phyloP scores from a whole-genome alignment of 305 asterid genomes.

The Fraxinus velutina region DNA sequence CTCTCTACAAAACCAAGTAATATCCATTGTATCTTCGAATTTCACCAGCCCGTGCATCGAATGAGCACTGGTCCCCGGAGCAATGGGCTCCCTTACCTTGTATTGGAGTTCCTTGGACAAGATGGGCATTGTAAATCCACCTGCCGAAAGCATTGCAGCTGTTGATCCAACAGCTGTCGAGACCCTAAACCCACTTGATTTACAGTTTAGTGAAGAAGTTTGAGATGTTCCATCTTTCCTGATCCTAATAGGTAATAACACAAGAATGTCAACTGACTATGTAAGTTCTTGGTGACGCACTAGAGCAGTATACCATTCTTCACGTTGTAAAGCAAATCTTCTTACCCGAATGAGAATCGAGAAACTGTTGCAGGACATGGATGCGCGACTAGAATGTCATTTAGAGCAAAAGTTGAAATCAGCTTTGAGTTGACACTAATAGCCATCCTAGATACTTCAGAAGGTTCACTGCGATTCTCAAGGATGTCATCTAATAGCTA shows the following conservation, averaged over 20 bases:
- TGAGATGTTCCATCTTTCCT: conserved; percentile 31
- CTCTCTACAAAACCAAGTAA: conserved; percentile 66
- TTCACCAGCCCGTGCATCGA: conserved; percentile 55
- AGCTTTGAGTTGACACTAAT: conserved; percentile 52
- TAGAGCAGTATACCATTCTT: neutral
- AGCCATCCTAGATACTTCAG: conserved; percentile 68
- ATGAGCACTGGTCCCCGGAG: conserved; percentile 34
- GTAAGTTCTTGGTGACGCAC: neutral
- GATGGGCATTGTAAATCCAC: conserved; percentile 72
- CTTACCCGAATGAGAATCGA: conserved; percentile 69
- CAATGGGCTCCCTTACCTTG: conserved; percentile 85
- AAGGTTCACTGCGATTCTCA: conserved; percentile 45
- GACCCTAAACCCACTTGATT: conserved; percentile 91
- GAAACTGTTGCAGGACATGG: conserved; percentile 83
- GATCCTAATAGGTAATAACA: conserved; percentile 31
- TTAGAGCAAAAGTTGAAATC: conserved; percentile 36
- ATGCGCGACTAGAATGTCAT: conserved; percentile 60
- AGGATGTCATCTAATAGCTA: conserved; percentile 61
- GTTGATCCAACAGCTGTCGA: conserved; percentile 97
- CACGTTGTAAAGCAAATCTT: neutral
- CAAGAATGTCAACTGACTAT: neutral
- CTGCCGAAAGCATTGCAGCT: conserved; percentile 88
- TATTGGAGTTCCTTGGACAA: conserved; percentile 78
- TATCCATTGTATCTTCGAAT: conserved; percentile 53
- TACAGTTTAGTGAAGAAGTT: conserved; percentile 54